Base-by-base conservation (phyloP, 2,329 filamentous ascomycete species). In the Podosphaera xanthii region DNA sequence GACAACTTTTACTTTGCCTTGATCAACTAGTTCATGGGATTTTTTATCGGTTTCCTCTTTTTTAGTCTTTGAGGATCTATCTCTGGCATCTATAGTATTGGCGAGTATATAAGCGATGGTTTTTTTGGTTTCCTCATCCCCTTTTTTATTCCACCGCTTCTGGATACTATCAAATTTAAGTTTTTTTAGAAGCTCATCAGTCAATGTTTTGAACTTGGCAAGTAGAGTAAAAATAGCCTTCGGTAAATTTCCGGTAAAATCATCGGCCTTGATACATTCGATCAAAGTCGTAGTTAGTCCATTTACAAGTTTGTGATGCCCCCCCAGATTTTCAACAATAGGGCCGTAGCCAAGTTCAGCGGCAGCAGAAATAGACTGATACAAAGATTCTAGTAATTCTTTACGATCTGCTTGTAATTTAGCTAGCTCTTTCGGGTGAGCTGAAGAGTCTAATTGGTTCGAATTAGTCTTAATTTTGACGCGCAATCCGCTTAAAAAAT, bases 81-180 rank as follows among this genome's bases (percentile, higher is more conserved):
- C 65, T 58, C 67, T 66, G 10, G 65, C 65, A 50, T 69, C 66
- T 8, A 57, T 61, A 6, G 68, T 69, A 60, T 67, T 70, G 31
- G 67, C 64, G n/a, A 76, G 70, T 54, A 84, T 82, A 61, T 76
- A 75, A 42, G 76, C 75, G 3, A 84, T 78, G 54, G 83, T 71
- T 3, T 75, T 75, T 64, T 83, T 83, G 55, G 80, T 78, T 58
- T 83, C 78, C 0, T 77, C 75, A 65, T 86, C 82, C 34, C 80
- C 83, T 65, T 80, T 81, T 65, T 68, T 82, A 61, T 75, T 76
- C 66, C 84, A 79, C 7, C 79, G 76, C 61, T 79, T 79, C 48
- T 81, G 75, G 14, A 86, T 77, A 59, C 78, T 80, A 60, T 80
- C 77, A 59, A 88, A 78, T 65, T 85, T 85, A 48, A 81, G 77